Conservation (phyloP, 345 rosid species). For the Viola odorata region DNA sequence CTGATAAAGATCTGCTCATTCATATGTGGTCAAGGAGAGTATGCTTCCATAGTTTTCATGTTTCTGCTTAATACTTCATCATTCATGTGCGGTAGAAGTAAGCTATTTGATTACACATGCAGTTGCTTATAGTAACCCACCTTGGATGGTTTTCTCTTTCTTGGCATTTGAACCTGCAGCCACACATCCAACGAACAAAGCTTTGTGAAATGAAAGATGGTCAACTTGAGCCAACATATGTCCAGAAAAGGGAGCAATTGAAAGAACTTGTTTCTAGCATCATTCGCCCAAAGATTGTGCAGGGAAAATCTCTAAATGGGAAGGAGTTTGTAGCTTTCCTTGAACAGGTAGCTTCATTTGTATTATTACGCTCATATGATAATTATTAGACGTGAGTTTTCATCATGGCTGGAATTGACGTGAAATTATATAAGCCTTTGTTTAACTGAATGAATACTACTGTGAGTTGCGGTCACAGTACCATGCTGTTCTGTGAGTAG, state of each 20-base stretch:
- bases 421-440: no score
- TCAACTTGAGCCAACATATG: conserved; percentile 81
- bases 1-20: no score
- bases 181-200: conserved; percentile 90
- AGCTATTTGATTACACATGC: neutral
- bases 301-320: conserved; percentile 76
- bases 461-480: no score
- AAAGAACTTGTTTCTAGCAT: conserved; percentile 74
- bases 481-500: neutral
- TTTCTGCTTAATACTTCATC: no score
- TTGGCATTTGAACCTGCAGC: conserved; percentile 42
- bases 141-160: conserved; percentile 25
- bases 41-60: no score
- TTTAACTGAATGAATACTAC: no score
- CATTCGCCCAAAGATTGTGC: conserved; percentile 89
- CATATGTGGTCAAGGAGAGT: no score
- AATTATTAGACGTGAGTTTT: no score
- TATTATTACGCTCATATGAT: neutral
- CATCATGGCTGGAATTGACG: no score
- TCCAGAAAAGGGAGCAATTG: conserved; percentile 69
- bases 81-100: neutral
- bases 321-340: conserved; percentile 88
- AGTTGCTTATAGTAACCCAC: conserved; percentile 9
- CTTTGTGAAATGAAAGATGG: conserved; percentile 94
- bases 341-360: conserved; percentile 60